These are phyloP conservation scores for Rachicladosporium sp. DNA, from an alignment of 2,329 filamentous ascomycete species.

Conservation along the genomic window DNA sequence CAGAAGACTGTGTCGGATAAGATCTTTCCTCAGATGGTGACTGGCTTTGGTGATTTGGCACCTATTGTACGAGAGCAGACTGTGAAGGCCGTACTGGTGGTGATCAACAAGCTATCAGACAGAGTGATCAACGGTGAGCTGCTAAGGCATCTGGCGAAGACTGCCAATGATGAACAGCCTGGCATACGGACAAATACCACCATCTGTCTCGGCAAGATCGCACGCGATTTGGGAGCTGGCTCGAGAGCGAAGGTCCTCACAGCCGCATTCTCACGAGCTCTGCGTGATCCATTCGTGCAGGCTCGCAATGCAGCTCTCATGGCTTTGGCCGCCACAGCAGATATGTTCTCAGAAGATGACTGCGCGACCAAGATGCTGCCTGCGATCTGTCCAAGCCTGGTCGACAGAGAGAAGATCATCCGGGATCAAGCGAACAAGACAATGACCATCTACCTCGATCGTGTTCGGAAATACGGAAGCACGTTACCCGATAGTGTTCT, in stretches of 20 bases:
- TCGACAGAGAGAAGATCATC: slow-evolving; percentile 92
- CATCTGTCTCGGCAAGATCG: slow-evolving; percentile 92
- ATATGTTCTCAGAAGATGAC: slow-evolving; percentile 82
- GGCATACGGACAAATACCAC: slow-evolving; percentile 97
- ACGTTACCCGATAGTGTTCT: slow-evolving; percentile 70
- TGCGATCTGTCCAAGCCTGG: slow-evolving; percentile 65
- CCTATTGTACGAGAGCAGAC: slow-evolving; percentile 92
- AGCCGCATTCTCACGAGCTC: slow-evolving; percentile 78
- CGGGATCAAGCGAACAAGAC: slow-evolving; percentile 87
- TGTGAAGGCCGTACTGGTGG: slow-evolving; percentile 78
- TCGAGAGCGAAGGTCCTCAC: slow-evolving; percentile 82
- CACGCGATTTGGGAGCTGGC: slow-evolving; percentile 64
- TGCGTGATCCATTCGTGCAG: slow-evolving; percentile 90
- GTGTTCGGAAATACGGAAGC: slow-evolving; percentile 65
- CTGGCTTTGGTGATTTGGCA: slow-evolving; percentile 83
- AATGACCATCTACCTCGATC: slow-evolving; percentile 71
- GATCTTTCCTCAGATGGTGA: slow-evolving; percentile 93
- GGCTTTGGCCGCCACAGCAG: slow-evolving; percentile 71
- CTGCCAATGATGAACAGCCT: slow-evolving; percentile 92
- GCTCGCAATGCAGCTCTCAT: slow-evolving; percentile 80
- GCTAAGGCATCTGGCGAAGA: slow-evolving; percentile 81
- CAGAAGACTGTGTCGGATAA: slow-evolving; percentile 90
- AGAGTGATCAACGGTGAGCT: slow-evolving; percentile 88
- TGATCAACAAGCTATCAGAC: slow-evolving; percentile 83
- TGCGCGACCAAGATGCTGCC: slow-evolving; percentile 75